Percentiles rank a stretch among this genome's conserved stretches.
These are phyloP conservation scores for Botrytis squamosa DNA, from an alignment of 2,329 filamentous ascomycete genomes.

Conservation along the genomic window DNA sequence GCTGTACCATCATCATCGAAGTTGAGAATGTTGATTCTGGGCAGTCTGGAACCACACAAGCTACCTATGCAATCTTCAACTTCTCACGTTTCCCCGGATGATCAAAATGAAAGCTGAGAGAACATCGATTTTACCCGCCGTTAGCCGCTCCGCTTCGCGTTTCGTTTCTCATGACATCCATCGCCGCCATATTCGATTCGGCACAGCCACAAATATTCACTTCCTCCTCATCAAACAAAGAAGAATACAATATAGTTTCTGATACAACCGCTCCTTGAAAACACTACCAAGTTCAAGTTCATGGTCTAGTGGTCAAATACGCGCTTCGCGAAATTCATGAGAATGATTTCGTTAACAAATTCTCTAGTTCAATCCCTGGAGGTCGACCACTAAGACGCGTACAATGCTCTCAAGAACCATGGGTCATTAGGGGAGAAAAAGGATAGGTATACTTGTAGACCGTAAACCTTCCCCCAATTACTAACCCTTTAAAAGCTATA, in stretches of 20 bases:
- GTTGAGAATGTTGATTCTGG: background rate
- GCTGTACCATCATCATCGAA: background rate
- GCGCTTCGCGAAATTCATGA: background rate
- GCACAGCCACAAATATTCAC: slow-evolving; percentile 11
- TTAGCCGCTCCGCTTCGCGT: background rate
- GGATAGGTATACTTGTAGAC: slow-evolving; percentile 11
- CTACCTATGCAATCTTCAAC: background rate
- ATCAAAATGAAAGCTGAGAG: background rate
- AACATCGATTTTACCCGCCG: background rate
- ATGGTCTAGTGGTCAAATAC: slow-evolving; percentile 11
- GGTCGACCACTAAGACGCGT: slow-evolving; percentile 13
- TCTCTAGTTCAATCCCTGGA: slow-evolving; percentile 1
- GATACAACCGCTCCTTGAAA: background rate
- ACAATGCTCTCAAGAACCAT: background rate
- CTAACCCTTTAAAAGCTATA: slow-evolving; percentile 7
- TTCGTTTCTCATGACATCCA: background rate
- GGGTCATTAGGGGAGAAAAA: background rate
- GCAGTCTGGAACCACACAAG: background rate
- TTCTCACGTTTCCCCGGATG: no score
- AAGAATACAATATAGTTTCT: background rate
- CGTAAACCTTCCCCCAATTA: background rate
- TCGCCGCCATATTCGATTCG: background rate
- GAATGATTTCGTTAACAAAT: background rate
- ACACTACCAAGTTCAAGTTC: slow-evolving; percentile 13
- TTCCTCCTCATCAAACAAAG: background rate